Conservation (phyloP, 1,139 yeast genomes). For the Martiniozyma asiatica region DNA sequence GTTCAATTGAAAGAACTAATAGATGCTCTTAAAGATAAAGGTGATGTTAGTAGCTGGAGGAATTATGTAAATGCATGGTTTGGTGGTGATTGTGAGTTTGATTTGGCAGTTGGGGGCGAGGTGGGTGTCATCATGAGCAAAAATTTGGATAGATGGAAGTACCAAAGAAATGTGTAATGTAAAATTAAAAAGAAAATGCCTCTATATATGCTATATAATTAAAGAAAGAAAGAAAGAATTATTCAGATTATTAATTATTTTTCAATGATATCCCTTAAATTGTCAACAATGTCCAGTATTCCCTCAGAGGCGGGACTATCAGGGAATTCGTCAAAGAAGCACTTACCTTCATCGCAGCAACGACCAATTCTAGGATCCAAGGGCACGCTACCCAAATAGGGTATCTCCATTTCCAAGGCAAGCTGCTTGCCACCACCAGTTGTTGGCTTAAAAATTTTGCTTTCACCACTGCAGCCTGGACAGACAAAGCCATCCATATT, state of each 20-base stretch:
- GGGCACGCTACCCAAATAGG: slow-evolving; percentile 85
- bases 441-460: slow-evolving; percentile 84
- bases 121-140: too few species aligned
- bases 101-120: too few species aligned
- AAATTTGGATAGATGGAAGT: too few species aligned
- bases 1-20: slow-evolving; percentile 31
- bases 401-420: slow-evolving; percentile 66
- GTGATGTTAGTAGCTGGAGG: too few species aligned
- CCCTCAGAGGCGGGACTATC: slow-evolving; percentile 93
- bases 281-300: slow-evolving; percentile 68
- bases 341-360: slow-evolving; percentile 81
- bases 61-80: too few species aligned
- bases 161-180: too few species aligned
- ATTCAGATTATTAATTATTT: too few species aligned
- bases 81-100: too few species aligned
- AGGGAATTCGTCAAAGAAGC: slow-evolving; percentile 71
- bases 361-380: slow-evolving; percentile 89
- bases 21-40: slow-evolving; percentile 23
- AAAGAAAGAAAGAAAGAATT: too few species aligned
- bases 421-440: slow-evolving; percentile 91
- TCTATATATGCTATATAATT: too few species aligned
- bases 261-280: background rate
- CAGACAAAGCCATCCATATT: slow-evolving; percentile 99
- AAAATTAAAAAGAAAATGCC: too few species aligned
- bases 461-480: slow-evolving; percentile 84